A percentile compares a stretch with the other conserved stretches of the same genome.
Evolutionary conservation across 164 flowering plant species (phyloP).

Genomic region (Nelumbo lutea): DNA sequence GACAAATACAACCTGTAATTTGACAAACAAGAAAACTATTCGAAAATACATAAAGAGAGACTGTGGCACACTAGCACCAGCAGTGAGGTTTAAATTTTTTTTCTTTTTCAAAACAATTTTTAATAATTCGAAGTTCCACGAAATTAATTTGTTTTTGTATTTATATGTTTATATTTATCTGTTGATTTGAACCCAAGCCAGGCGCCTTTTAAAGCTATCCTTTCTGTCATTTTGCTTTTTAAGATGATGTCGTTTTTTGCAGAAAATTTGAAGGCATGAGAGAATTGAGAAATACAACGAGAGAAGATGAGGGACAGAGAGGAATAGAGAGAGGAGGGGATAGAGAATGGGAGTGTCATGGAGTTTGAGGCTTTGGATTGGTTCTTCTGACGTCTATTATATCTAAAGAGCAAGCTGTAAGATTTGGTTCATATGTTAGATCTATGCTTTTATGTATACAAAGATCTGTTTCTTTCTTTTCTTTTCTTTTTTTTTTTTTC

Average conservation of each 20-base stretch:
- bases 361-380: not conserved
- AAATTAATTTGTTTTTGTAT: not conserved
- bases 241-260: not conserved
- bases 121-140: not conserved
- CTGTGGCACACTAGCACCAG: not conserved
- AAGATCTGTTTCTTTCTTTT: not conserved
- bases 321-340: not conserved
- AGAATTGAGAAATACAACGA: not conserved
- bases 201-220: not conserved
- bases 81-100: not conserved
- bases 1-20: conserved; percentile 26
- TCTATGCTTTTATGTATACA: not conserved
- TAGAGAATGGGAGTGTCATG: not conserved
- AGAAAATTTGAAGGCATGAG: not conserved
- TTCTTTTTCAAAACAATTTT: no score
- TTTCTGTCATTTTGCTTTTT: conserved; percentile 6
- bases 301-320: not conserved
- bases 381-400: not conserved
- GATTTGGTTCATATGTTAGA: conserved; percentile 4
- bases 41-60: not conserved
- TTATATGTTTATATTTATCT: not conserved
- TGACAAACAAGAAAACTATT: conserved; percentile 7
- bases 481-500: not conserved
- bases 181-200: conserved; percentile 3
- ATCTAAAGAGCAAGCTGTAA: not conserved